Percentiles rank a stretch among this genome's conserved stretches.
These are phyloP conservation scores for Anisodus acutangulus DNA, from an alignment of 257 asterid genomes.

Conservation along the genomic window DNA sequence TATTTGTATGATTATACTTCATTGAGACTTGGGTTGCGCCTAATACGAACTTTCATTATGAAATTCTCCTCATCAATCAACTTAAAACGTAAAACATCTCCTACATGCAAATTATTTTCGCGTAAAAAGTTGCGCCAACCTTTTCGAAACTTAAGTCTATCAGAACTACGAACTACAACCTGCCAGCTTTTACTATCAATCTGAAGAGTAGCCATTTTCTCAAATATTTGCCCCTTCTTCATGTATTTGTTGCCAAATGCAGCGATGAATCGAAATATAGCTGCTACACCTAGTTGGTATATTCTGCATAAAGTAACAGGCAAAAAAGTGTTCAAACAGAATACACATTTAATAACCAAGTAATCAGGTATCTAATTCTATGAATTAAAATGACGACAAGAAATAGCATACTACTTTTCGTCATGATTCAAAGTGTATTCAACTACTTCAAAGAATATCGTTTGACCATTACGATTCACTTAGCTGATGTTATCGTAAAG, in stretches of 20 bases:
- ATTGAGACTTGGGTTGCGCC: not conserved
- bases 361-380: not conserved
- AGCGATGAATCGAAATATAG: too few relatives aligned
- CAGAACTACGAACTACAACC: not conserved
- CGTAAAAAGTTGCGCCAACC: not conserved
- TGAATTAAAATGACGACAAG: not conserved
- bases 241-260: constrained; percentile 8
- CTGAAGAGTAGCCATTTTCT: constrained; percentile 23
- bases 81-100: constrained; percentile 10
- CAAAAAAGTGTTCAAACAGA: not conserved
- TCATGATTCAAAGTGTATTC: not conserved
- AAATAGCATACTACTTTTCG: not conserved
- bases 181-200: not conserved
- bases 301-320: not conserved
- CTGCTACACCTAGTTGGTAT: too few relatives aligned
- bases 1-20: not conserved
- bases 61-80: constrained; percentile 18
- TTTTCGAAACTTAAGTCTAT: not conserved
- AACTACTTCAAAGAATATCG: not conserved
- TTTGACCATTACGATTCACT: not conserved
- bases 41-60: constrained; percentile 18
- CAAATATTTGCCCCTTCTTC: not conserved
- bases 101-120: not conserved
- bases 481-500: not conserved
- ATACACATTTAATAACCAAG: constrained; percentile 7